Percentiles rank a stretch among this genome's conserved stretches.
phyloP scores from a whole-genome alignment of 2,329 filamentous ascomycete species.

The Dactylellina cionopaga region DNA sequence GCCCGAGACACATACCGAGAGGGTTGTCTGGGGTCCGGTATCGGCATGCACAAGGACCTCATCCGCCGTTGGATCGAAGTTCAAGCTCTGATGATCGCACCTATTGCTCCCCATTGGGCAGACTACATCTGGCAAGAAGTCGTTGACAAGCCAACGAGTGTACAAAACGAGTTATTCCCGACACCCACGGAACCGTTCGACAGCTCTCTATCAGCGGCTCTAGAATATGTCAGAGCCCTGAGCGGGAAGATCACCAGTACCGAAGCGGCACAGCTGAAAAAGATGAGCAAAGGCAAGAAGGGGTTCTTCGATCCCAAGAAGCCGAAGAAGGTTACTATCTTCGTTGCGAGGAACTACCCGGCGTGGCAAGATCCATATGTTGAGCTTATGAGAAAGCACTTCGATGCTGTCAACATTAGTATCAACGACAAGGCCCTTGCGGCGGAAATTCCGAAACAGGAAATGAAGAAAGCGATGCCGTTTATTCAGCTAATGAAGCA shows the following conservation, averaged over 20 bases:
- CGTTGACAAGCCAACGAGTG: conserved; percentile 75
- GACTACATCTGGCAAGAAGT: conserved; percentile 96
- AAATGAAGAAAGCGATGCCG: conserved; percentile 98
- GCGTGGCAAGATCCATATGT: conserved; percentile 92
- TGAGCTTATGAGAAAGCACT: conserved; percentile 77
- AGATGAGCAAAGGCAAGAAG: conserved; percentile 90
- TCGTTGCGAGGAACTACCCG: conserved; percentile 80
- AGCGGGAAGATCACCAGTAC: conserved; percentile 84
- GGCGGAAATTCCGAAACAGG: conserved; percentile 80
- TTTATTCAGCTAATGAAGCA: conserved; percentile 90
- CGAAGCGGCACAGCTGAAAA: conserved; percentile 84
- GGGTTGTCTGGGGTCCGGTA: conserved; percentile 76
- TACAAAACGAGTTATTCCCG: conserved; percentile 84
- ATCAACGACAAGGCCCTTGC: conserved; percentile 84
- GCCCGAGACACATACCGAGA: conserved; percentile 92
- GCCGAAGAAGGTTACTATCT: conserved; percentile 90
- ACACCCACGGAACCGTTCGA: conserved; percentile 73
- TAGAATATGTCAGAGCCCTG: conserved; percentile 80
- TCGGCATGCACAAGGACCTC: conserved; percentile 86
- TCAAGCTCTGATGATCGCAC: conserved; percentile 81
- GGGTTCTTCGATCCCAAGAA: conserved; percentile 86
- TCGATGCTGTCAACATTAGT: conserved; percentile 70
- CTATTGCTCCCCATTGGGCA: conserved; percentile 90
- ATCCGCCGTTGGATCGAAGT: conserved; percentile 83
- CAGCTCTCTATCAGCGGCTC: conserved; percentile 74